Percentiles rank a stretch among this genome's conserved stretches.
These are phyloP conservation scores for Fusarium nurragi DNA, from an alignment of 2,329 filamentous ascomycete genomes.

Conservation along the genomic window DNA sequence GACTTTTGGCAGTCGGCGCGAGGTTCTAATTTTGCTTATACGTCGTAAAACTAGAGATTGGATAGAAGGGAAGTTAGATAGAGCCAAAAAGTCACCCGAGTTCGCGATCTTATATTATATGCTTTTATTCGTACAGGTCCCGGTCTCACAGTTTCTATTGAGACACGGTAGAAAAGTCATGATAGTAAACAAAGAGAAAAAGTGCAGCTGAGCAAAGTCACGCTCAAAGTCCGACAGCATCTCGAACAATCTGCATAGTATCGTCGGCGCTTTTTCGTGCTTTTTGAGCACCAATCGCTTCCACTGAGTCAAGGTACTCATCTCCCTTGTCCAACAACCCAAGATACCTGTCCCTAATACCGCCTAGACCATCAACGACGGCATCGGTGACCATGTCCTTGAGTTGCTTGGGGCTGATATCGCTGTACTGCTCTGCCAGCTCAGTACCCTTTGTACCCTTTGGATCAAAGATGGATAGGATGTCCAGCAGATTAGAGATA, in stretches of 20 bases:
- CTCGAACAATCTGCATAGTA: constrained; percentile 64
- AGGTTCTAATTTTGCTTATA: constrained; percentile 69
- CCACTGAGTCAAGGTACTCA: constrained; percentile 66
- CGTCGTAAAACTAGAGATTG: constrained; percentile 54
- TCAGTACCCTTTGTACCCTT: constrained; percentile 52
- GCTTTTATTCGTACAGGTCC: constrained; percentile 5
- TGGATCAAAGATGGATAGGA: constrained; percentile 75
- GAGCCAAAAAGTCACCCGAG: background rate
- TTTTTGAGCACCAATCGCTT: constrained; percentile 65
- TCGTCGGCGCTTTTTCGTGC: constrained; percentile 69
- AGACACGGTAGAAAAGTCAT: background rate
- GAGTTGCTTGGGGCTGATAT: constrained; percentile 51
- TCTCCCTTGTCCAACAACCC: constrained; percentile 59
- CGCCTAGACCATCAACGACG: constrained; percentile 62
- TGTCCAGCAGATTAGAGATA: constrained; percentile 85
- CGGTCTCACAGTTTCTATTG: background rate
- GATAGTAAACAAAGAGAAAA: background rate
- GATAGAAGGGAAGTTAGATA: background rate
- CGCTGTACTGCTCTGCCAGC: constrained; percentile 52
- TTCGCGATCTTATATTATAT: background rate
- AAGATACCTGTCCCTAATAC: constrained; percentile 66
- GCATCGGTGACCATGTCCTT: constrained; percentile 67
- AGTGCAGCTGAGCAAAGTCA: background rate
- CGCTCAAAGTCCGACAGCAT: constrained; percentile 60
- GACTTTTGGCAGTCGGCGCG: constrained; percentile 79